Base-by-base conservation (phyloP, 306 rosid species). In the Rubus idaeus region DNA sequence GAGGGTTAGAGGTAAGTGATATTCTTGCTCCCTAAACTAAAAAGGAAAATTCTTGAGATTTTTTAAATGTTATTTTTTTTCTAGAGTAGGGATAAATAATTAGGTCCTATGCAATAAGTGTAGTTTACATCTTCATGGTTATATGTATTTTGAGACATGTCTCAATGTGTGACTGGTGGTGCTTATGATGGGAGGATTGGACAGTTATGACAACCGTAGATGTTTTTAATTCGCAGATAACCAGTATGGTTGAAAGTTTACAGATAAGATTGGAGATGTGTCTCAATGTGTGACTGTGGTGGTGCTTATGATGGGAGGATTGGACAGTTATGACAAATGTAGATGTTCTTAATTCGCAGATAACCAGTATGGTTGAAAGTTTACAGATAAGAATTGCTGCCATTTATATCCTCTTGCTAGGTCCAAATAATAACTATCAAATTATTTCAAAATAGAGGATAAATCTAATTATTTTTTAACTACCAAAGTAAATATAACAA, bases 1-100 rank as follows among this genome's bases (percentile, higher is more conserved):
- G 73, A 89, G 98, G 84, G 90, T 94, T 80, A 92, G 98, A 74
- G 91, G 98, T 89, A 85, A 74, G 89, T 80, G 82, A 62, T 18
- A 73, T 65, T 68, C 6, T 13, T 57, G 55, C 5, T 45, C 53
- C 53, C 44, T 21, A 56, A 35, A 40, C 55, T 41, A 73, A 73
- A 40, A 42, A 5, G 57, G 57, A 40, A 42, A 5, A 55, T 46
- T 49, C 47, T 70, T 40, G 71, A 37, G 57, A 30, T 60, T 9
- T 70, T 30, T 3, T 41, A 18, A 17, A 17, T 20, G 37, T 23
- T 61, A 3, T 12, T 23, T 49, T 61, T 5, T 12, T 23, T 49
- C 8, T 49, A n/a, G 41, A 4, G 44, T 60, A 45, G 20, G 7
- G 13, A n/a, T 55, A 10, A 4, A 6, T 53, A 14, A 5, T n/a